Evolutionary conservation across 1,139 yeast species (phyloP), one percentile per base, ranked within the genome.

Genomic region (Suhomyces anneliseae): DNA sequence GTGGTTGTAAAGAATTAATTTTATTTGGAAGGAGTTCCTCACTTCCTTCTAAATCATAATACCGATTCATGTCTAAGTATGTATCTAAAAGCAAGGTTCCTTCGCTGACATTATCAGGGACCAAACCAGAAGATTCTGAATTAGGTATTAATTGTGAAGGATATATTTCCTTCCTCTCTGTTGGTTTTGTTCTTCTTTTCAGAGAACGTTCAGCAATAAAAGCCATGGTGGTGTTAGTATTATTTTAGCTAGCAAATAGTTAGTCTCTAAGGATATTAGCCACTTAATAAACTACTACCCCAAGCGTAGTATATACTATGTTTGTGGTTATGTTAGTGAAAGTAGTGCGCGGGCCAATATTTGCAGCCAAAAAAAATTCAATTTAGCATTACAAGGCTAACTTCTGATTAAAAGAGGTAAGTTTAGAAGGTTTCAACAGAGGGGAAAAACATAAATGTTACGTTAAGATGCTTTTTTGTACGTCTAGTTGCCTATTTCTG

Each of bases 351-450:
- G 8, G 15, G 19, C 36, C 42, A 7, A 36, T 38, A 31, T 43
- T 43, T 43, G 45, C 45, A 43, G 42, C 45, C 45, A 43, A 35
- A 35, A 35, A 8, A 6, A 5, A 2, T 34, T 14, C 36, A 14
- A 6, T 3, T 29, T 5, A 29, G 32, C 32, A 29, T 4, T 9
- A 6, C 9, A 29, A 9, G 11, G 11, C 32, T 6, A 9, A 29
- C 32, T 9, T 29, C n/a, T 29, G 32, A 29, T 29, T 10, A 29
- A 8, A 8, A 2, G 32, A 8, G 32, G 32, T 29, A 29, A 29
- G 32, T 29, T 9, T 29, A 29, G 32, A 29, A 5, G 2, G 11
- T 29, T 19, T 19, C 3, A 1, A 19, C 6, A 19, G 24, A 11
- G 32, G 32, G 32, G 4, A 29, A 9, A 7, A 29, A 6, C 7